Evolutionary conservation across 2,329 filamentous ascomycete species (phyloP), one percentile per base, ranked within the genome.

Genomic region (Rhynchosporium graminicola): DNA sequence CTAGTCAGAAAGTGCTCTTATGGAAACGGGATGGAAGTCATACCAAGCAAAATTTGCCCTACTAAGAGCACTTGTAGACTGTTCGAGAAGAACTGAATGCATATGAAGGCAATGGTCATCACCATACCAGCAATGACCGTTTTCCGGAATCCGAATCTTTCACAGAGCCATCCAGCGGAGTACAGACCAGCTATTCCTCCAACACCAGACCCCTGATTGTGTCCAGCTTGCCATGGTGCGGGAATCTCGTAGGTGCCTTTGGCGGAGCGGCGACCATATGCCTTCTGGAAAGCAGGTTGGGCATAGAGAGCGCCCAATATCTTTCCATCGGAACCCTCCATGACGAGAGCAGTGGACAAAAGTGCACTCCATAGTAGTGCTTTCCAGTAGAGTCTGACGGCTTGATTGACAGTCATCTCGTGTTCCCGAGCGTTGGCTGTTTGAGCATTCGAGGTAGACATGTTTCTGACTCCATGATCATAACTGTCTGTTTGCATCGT

Each of bases 1-100:
- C 20, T 20, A 20, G 20, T 20, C 1, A 20, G 20, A 20, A 20
- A 20, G 20, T 20, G 20, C 20, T 20, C 20, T 1, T 20, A 20
- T 20, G 20, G 20, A 20, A 20, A 20, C 20, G 20, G 20, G 20
- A 20, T 20, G 20, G 20, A 20, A 20, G 20, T 20, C 47, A 82
- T 76, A 55, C 80, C 78, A 46, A 77, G 78, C 4, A 82, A 72
- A 31, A 81, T 78, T 65, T 80, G 77, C 20, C 77, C 79, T 0
- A 76, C 77, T 9, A 80, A 74, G 26, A 81, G 70, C 12, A 77
- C 71, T 64, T 78, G 74, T 31, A 81, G 74, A 51, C 77, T 79
- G 40, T 75, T 73, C 2, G 79, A 79, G 3, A 79, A 80, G 74
- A 82, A 81, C 65, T 79, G 80, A 55, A 82, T 77, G 26, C 79